phyloP scores from a whole-genome alignment of 2,329 filamentous ascomycete genomes.

The Dendryphion nanum region DNA sequence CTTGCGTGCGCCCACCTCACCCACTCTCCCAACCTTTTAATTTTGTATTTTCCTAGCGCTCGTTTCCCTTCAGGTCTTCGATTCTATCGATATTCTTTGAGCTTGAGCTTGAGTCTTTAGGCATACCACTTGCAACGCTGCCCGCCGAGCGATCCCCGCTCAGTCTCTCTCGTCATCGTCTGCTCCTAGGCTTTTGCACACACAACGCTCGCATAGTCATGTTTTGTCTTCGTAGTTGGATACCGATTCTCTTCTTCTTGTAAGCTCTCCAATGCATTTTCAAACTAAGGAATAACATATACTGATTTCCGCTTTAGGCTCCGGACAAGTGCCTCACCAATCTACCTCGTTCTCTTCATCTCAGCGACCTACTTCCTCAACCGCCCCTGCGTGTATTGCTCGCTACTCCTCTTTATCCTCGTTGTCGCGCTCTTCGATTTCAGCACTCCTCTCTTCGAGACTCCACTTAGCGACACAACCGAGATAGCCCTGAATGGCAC shows the following conservation, averaged over 20 bases:
- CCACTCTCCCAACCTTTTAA: too few species aligned
- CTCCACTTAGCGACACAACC: conserved; percentile 51
- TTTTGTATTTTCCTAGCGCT: too few species aligned
- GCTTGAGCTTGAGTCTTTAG: too few species aligned
- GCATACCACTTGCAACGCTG: too few species aligned
- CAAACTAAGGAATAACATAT: neutral
- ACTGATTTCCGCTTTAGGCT: conserved; percentile 17
- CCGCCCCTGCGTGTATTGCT: conserved; percentile 96
- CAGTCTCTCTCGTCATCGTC: too few species aligned
- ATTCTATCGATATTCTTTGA: too few species aligned
- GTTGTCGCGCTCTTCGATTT: conserved; percentile 97
- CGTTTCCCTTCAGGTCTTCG: too few species aligned
- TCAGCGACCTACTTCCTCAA: conserved; percentile 94
- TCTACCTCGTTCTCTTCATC: conserved; percentile 58
- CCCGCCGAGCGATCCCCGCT: too few species aligned
- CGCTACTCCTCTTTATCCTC: conserved; percentile 88
- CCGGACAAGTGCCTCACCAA: conserved; percentile 48
- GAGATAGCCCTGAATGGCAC: conserved; percentile 31
- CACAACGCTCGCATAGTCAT: too few species aligned
- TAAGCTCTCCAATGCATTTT: conserved; percentile 41
- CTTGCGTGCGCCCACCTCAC: too few species aligned
- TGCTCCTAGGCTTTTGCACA: too few species aligned
- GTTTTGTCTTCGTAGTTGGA: conserved; percentile 65
- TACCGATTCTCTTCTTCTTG: conserved; percentile 52
- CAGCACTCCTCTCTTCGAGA: conserved; percentile 86